Evolutionary conservation across 768 basidiomycete genomes (phyloP), one percentile per base, ranked within the genome.

Genomic region (Porpolomopsis calyptriformis): DNA sequence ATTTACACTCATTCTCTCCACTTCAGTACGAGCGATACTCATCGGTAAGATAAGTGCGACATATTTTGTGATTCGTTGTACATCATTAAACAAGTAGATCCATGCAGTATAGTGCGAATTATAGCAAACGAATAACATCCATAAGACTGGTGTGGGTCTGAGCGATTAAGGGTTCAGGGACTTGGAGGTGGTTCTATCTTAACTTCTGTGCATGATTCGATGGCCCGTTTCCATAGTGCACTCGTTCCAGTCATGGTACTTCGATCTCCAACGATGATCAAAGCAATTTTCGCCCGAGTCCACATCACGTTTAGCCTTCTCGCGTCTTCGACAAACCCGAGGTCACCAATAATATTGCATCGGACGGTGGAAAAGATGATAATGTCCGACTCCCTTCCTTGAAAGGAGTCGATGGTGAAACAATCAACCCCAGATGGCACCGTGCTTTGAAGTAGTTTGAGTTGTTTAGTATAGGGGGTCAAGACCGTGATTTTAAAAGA

Each of bases 231-330:
- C 80, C 80, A 82, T 16, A 78, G 55, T 22, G 54, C 49, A 20
- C 69, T 69, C 29, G 52, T 58, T 29, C 56, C 59, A 4, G 55
- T 62, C 64, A 82, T 62, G 7, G 80, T 82, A 1, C 53, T 57
- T 23, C 62, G 61, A 56, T 81, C 72, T 0, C 81, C 80, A n/a
- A 82, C 64, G 24, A 84, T 63, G 43, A 84, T 70, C 52, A 83
- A 56, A 0, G 69, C 81, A 26, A 76, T 53, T 51, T 67, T 65
- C 1, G 80, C 77, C 1, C 82, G 62, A 11, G 82, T 84, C 81
- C 80, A 83, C 67, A 79, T 79, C 6, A 84, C 81, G 53, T 84
- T 81, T 53, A 80, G 56, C 51, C 79, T 55, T 46, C 79, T 63
- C 39, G 64, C 68, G 57, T 81, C 79, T 20, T 77, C 77, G 26